Base-by-base conservation (phyloP, 1,139 yeast genomes). In the Sugiyamaella xylanicola region DNA sequence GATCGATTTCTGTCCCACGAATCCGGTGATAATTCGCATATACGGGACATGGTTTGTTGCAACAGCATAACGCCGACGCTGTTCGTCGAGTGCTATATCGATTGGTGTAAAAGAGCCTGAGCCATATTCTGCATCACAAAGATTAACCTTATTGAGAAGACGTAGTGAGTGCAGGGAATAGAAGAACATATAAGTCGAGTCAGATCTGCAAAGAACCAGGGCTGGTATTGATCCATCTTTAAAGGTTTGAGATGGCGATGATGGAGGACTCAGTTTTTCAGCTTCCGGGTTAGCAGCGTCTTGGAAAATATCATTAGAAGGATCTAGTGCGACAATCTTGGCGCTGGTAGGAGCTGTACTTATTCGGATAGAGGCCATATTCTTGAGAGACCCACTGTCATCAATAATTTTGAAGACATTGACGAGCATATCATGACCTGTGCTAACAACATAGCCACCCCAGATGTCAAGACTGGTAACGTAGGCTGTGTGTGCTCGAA, bases 31-130 rank as follows among this genome's bases (percentile, higher is more conserved):
- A 9, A 87, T 64, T 59, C 95, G 71, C 88, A 87, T 83, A 64
- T 77, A 86, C 1, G 96, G 96, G 27, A 81, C 80, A 63, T 87
- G 93, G 0, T 91, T 84, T 0, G 96, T 88, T 0, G 84, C 89
- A 1, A 84, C 78, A 0, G 82, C 82, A 17, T 57, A 74, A 61
- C 7, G 77, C 75, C 3, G 65, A 57, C 2, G 64, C 55, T 9
- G 32, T 51, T 3, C 54, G 57, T 63, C 68, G 32, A 79, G 64
- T 3, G 75, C 64, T 43, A 85, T 71, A 42, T 74, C 72, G 70
- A 84, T 75, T 1, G 89, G 86, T 19, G 85, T 78, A 68, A 88
- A 88, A 1, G 84, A 79, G 56, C 83, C 80, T 37, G 85, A 79
- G n/a, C 84, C 78, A 64, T 86, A 87, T 63, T 86, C 87, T 0